Base-by-base conservation (phyloP, 2,329 filamentous ascomycete genomes). In the Huntiella bhutanensis region DNA sequence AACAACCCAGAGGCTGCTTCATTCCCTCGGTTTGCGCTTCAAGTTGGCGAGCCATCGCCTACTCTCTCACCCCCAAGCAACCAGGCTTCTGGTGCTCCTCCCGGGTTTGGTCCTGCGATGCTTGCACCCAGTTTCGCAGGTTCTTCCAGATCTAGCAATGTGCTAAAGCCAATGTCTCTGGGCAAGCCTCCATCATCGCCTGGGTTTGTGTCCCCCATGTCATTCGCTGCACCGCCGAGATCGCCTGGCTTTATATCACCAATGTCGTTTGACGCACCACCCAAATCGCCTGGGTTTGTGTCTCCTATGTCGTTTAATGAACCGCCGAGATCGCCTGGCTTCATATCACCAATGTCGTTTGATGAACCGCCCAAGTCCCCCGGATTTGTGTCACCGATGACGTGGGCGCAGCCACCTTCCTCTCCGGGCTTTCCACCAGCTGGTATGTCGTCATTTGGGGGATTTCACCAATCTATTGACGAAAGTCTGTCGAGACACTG, bases 391-490 rank as follows among this genome's bases (percentile, higher is more conserved):
- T 36, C 44, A 13, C 48, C 44, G 2, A 50, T 50, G 11, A 44
- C 55, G 1, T 57, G 58, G 42, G 53, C 55, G 41, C 63, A 63
- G 51, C 63, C 65, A 10, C 64, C 63, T 7, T 62, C 64, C 1
- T 64, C 65, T 13, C 64, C 69, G n/a, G 67, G 64, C 4, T 68
- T 69, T 13, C 28, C 38, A 12, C 32, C 33, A 28, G 33, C 40
- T 15, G 36, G 28, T 5, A 39, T 48, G 41, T 35, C 19, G 2
- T 16, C 32, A 8, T 41, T 48, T 35, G 46, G 40, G 4, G 13
- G n/a, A 7, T 36, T 52, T 10, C 41, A 34, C 32, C 28, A 34
- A 35, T 43, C 41, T 16, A 33, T 43, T 43, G 41, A 43, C 34
- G n/a, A 16, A n/a, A 43, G 10, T 12, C 28, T 43, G 10, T 13